Evolutionary conservation across 106 monocot genomes (phyloP).

Genomic region (Allium fistulosum): DNA sequence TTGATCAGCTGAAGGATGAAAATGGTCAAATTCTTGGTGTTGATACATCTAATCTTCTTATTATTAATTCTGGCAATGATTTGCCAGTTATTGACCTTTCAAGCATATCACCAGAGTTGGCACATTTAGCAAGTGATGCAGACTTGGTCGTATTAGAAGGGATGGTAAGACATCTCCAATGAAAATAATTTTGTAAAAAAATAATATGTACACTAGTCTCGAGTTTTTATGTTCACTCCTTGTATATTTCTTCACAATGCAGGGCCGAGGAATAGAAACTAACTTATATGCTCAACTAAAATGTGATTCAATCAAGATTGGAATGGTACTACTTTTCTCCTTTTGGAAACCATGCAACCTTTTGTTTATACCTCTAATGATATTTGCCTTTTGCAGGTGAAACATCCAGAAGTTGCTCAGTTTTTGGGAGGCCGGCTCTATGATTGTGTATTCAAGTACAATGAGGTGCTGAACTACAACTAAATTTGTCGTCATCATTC

Average conservation of each 20-base stretch:
- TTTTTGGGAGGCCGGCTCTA: conserved; percentile 95
- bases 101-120: conserved; percentile 80
- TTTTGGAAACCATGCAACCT: not conserved
- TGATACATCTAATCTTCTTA: conserved; percentile 63
- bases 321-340: conserved; percentile 54
- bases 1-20: conserved; percentile 85
- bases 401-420: conserved; percentile 94
- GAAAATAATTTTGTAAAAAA: not conserved
- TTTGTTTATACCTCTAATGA: not conserved
- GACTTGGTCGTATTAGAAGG: conserved; percentile 90
- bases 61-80: conserved; percentile 97
- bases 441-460: conserved; percentile 95
- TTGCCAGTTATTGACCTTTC: conserved; percentile 90
- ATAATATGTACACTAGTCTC: no score
- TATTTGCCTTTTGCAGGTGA: conserved; percentile 44
- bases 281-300: conserved; percentile 81
- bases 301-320: conserved; percentile 97
- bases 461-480: conserved; percentile 60
- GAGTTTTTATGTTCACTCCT: no score
- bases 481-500: not conserved
- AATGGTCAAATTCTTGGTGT: conserved; percentile 79
- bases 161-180: conserved; percentile 49
- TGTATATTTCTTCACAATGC: not conserved
- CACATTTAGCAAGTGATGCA: conserved; percentile 75
- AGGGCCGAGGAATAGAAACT: conserved; percentile 78